A percentile compares a stretch with the other conserved stretches of the same genome.
phyloP scores from a whole-genome alignment of 2,329 filamentous ascomycete species.

The Fusarium solani-melongenae region DNA sequence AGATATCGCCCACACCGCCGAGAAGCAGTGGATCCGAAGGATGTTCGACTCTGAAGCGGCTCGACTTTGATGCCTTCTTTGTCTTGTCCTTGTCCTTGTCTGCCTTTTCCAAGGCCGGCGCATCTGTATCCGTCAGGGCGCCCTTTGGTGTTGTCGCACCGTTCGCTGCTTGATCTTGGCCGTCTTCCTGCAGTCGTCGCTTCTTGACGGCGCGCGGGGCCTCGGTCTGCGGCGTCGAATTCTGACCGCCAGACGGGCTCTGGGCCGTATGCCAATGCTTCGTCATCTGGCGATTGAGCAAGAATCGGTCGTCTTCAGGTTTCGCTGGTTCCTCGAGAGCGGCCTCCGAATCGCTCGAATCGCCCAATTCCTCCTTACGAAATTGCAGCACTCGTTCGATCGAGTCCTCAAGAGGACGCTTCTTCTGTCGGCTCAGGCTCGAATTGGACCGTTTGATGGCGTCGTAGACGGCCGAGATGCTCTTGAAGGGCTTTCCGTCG shows the following conservation, averaged over 20 bases:
- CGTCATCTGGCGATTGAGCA: conserved; percentile 56
- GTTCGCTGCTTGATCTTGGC: conserved; percentile 37
- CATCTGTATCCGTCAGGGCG: conserved; percentile 34
- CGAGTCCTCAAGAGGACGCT: conserved; percentile 83
- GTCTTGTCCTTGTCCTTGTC: conserved; percentile 47
- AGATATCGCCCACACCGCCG: conserved; percentile 46
- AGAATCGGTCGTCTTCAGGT: conserved; percentile 50
- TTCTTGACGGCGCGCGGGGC: conserved; percentile 45
- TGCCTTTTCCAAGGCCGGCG: conserved; percentile 33
- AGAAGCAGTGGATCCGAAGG: conserved; percentile 34
- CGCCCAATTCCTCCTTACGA: conserved; percentile 72
- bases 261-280: conserved; percentile 51
- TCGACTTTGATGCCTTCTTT: conserved; percentile 47
- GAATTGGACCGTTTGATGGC: conserved; percentile 88
- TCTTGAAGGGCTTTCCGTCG: conserved; percentile 59
- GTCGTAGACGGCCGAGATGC: conserved; percentile 75
- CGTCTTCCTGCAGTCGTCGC: conserved; percentile 45
- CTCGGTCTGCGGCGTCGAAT: conserved; percentile 25
- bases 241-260: background rate
- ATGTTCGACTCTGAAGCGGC: conserved; percentile 47
- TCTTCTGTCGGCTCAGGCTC: conserved; percentile 83
- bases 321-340: conserved; percentile 55
- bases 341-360: conserved; percentile 63
- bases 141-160: conserved; percentile 26
- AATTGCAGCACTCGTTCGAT: conserved; percentile 85